Conservation (phyloP, 192 early-diverging fungal species). For the Blastocladiella britannica region DNA sequence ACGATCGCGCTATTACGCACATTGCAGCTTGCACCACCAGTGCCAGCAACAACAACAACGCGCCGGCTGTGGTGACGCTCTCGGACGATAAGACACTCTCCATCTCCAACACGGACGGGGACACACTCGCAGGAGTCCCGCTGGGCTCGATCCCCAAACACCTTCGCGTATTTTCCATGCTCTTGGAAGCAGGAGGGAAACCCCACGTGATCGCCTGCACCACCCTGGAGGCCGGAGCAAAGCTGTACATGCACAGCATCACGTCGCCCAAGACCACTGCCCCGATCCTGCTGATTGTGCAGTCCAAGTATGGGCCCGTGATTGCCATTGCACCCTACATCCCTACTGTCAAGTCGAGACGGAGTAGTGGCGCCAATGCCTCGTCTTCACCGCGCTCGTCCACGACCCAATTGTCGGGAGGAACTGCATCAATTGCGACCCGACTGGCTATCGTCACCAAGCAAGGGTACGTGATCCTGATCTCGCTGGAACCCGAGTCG, state of each 20-base stretch:
- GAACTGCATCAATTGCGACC: too few species aligned
- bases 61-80: slow-evolving; percentile 20
- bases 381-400: too few species aligned
- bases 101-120: slow-evolving; percentile 23
- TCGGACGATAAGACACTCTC: slow-evolving; percentile 26
- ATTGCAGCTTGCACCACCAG: slow-evolving; percentile 19
- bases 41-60: too few species aligned
- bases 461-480: slow-evolving; percentile 20
- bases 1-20: slow-evolving; percentile 20
- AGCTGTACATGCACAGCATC: slow-evolving; percentile 20
- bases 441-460: slow-evolving; percentile 27
- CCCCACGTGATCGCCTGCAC: slow-evolving; percentile 13
- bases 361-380: too few species aligned
- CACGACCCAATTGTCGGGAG: too few species aligned
- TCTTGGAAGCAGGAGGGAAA: background rate
- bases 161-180: slow-evolving; percentile 3
- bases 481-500: slow-evolving; percentile 6
- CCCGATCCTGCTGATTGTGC: slow-evolving; percentile 27
- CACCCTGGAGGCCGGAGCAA: slow-evolving; percentile 13
- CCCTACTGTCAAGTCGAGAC: too few species aligned
- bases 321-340: slow-evolving; percentile 15
- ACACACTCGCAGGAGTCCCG: slow-evolving; percentile 20
- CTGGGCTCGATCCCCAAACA: slow-evolving; percentile 22
- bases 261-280: slow-evolving; percentile 8
- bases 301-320: slow-evolving; percentile 23